phyloP scores from a whole-genome alignment of 2,329 filamentous ascomycete species.

The Cryphonectria parasitica region DNA sequence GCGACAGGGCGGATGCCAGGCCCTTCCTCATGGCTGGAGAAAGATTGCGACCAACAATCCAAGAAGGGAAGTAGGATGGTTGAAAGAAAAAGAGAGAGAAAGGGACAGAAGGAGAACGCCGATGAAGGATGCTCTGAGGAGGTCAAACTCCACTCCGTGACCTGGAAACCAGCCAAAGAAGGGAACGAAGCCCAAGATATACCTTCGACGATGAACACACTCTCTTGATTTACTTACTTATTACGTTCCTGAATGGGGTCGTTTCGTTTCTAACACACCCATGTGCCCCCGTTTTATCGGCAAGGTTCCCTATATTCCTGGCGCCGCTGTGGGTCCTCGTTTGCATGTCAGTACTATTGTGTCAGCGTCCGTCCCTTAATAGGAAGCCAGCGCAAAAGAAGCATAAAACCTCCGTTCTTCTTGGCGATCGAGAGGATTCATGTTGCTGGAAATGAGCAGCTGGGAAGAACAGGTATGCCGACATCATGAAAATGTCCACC shows the following conservation, averaged over 20 bases:
- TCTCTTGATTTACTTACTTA: background rate
- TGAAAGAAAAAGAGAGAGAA: background rate
- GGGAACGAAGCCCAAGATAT: constrained; percentile 6
- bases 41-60: background rate
- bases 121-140: background rate
- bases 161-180: background rate
- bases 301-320: constrained; percentile 16
- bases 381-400: background rate
- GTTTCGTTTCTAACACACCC: constrained; percentile 6
- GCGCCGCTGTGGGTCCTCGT: constrained; percentile 9
- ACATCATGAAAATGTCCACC: constrained; percentile 22
- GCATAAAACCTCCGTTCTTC: constrained; percentile 2
- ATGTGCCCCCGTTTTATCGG: constrained; percentile 6
- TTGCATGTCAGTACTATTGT: background rate
- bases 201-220: background rate
- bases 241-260: background rate
- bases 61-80: background rate
- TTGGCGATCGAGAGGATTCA: background rate
- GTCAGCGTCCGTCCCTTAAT: background rate
- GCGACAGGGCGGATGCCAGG: constrained; percentile 20
- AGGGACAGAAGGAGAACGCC: background rate
- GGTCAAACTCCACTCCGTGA: background rate
- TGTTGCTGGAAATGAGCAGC: background rate
- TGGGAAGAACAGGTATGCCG: background rate
- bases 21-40: constrained; percentile 19